phyloP scores from a whole-genome alignment of 148 eudicot genomes.

The Polygonum aviculare region DNA sequence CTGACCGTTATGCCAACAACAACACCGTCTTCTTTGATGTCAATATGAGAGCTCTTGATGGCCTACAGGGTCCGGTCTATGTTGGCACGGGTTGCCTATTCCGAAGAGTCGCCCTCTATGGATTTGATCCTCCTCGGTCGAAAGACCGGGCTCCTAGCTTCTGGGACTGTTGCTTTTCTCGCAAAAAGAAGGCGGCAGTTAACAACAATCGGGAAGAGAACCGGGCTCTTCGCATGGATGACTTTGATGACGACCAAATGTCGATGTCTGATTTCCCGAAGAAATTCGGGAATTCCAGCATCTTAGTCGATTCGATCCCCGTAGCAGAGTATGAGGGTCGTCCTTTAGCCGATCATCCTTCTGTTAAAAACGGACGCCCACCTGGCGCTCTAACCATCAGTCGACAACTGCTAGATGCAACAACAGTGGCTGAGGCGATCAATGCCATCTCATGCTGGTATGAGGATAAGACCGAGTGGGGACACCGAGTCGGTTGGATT shows the following conservation, averaged over 20 bases:
- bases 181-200: conserved; percentile 28
- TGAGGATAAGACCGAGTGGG: conserved; percentile 96
- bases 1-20: conserved; percentile 86
- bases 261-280: conserved; percentile 59
- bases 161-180: conserved; percentile 54
- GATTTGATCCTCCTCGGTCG: conserved; percentile 82
- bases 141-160: conserved; percentile 59
- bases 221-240: conserved; percentile 70
- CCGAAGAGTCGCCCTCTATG: conserved; percentile 75
- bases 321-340: conserved; percentile 88
- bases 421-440: conserved; percentile 83
- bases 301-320: conserved; percentile 70
- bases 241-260: conserved; percentile 69
- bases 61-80: conserved; percentile 90
- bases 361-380: conserved; percentile 83
- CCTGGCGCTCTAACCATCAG: conserved; percentile 86
- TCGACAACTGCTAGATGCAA: conserved; percentile 68
- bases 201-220: conserved; percentile 40
- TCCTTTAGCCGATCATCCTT: conserved; percentile 83
- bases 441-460: conserved; percentile 90
- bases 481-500: conserved; percentile 85
- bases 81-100: conserved; percentile 95
- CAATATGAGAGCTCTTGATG: conserved; percentile 91
- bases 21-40: conserved; percentile 95
- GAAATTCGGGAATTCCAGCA: conserved; percentile 76